Conservation (phyloP, 2,329 filamentous ascomycete genomes). For the Geosmithia flava region DNA sequence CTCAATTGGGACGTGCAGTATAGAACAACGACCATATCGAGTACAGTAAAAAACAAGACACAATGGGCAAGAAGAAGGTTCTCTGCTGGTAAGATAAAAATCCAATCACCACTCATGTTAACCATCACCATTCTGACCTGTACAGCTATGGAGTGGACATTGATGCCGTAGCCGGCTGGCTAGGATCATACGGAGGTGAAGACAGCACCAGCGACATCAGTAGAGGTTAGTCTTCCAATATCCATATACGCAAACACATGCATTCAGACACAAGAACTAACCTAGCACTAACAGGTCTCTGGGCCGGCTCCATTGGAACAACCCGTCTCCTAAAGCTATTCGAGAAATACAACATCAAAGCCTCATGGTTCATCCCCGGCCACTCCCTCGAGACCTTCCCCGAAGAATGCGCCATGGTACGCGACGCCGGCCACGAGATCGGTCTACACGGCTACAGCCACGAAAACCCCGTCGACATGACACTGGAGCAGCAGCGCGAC, state of each 20-base stretch:
- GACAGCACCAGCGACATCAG: conserved; percentile 1
- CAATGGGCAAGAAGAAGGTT: conserved; percentile 12
- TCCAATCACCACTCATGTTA: neutral
- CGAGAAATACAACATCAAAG: conserved; percentile 28
- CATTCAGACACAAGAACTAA: no score
- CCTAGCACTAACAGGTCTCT: conserved; percentile 31
- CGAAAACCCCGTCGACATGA: conserved; percentile 29
- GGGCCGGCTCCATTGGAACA: conserved; percentile 36
- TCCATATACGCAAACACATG: no score
- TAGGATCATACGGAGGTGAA: conserved; percentile 25
- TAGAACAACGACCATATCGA: neutral
- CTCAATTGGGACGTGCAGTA: no score
- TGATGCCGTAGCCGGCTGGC: conserved; percentile 38
- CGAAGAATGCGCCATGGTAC: conserved; percentile 21
- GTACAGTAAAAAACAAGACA: neutral
- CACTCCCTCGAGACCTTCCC: conserved; percentile 36
- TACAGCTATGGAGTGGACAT: conserved; percentile 25
- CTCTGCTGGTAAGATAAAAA: conserved; percentile 8
- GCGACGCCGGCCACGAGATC: conserved; percentile 29
- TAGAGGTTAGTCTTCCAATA: neutral
- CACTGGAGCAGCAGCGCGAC: conserved; percentile 28
- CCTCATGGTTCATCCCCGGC: conserved; percentile 39
- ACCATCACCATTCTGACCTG: neutral
- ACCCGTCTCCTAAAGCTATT: conserved; percentile 33
- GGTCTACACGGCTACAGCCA: conserved; percentile 37